Conservation (phyloP, 2,329 filamentous ascomycete species). For the Magnaporthiopsis incrustans region DNA sequence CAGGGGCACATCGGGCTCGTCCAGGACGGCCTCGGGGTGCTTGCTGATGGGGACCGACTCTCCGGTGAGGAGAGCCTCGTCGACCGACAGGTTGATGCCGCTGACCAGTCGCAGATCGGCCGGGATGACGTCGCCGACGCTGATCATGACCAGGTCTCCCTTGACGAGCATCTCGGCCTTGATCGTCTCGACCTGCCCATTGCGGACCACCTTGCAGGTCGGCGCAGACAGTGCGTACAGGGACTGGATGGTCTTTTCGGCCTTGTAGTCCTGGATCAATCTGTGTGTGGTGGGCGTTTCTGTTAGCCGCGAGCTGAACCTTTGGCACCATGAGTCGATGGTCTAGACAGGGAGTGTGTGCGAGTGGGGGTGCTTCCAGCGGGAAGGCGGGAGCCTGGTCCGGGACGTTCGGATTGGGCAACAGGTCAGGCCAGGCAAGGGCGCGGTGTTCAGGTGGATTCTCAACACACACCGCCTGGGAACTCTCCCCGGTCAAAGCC, state of each 20-base stretch:
- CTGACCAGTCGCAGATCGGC: slow-evolving; percentile 51
- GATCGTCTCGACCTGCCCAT: slow-evolving; percentile 40
- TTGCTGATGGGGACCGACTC: slow-evolving; percentile 65
- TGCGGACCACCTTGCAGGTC: slow-evolving; percentile 50
- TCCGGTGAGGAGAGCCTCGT: slow-evolving; percentile 67
- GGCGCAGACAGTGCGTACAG: slow-evolving; percentile 50
- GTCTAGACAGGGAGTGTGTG: background rate
- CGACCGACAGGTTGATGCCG: slow-evolving; percentile 67
- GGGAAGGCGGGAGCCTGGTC: too few species aligned
- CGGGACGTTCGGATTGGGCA: too few species aligned
- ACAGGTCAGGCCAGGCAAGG: too few species aligned
- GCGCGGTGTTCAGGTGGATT: too few species aligned
- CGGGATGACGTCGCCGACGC: slow-evolving; percentile 60
- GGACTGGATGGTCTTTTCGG: slow-evolving; percentile 55
- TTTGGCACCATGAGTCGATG: background rate
- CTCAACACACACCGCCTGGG: too few species aligned
- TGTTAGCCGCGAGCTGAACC: background rate
- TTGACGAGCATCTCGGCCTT: slow-evolving; percentile 52
- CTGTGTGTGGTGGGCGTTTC: slow-evolving; percentile 21
- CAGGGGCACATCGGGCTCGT: slow-evolving; percentile 47
- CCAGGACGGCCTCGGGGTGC: slow-evolving; percentile 47
- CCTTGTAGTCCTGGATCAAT: slow-evolving; percentile 52
- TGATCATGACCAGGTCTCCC: slow-evolving; percentile 56
- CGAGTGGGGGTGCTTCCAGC: background rate
- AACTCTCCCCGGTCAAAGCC: too few species aligned